Conservation (phyloP, 2,329 filamentous ascomycete species). For the Mycosphaerelloides madeirae region DNA sequence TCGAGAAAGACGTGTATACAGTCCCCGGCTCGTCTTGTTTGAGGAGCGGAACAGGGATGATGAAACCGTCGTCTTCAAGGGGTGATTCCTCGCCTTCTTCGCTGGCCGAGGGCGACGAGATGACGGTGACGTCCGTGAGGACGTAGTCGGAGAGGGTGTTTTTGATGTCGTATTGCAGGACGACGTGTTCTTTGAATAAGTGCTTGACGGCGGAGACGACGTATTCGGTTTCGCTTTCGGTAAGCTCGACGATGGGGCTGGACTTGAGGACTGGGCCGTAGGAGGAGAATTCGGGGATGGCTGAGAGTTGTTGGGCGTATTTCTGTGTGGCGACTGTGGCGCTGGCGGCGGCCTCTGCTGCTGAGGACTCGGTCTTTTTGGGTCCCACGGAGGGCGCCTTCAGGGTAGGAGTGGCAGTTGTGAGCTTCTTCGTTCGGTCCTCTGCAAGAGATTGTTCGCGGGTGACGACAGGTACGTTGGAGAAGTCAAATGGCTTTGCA, state of each 20-base stretch:
- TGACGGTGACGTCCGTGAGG: constrained; percentile 80
- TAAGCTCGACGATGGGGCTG: constrained; percentile 78
- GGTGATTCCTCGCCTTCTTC: constrained; percentile 82
- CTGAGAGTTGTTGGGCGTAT: constrained; percentile 79
- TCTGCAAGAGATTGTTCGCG: constrained; percentile 94
- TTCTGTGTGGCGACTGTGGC: constrained; percentile 79
- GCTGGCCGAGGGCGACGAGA: constrained; percentile 73
- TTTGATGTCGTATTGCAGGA: constrained; percentile 95
- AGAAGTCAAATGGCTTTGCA: constrained; percentile 79
- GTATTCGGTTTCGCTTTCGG: constrained; percentile 96
- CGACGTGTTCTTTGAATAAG: constrained; percentile 94
- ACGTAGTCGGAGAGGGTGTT: constrained; percentile 92
- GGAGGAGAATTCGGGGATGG: constrained; percentile 83
- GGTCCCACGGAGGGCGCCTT: constrained; percentile 83
- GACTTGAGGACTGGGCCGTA: constrained; percentile 93
- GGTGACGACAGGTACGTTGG: constrained; percentile 85
- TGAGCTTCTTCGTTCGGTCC: constrained; percentile 95
- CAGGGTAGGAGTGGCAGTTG: constrained; percentile 82
- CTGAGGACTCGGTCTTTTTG: constrained; percentile 66
- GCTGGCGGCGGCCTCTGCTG: constrained; percentile 66
- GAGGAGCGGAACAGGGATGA: constrained; percentile 81
- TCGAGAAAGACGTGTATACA: constrained; percentile 92
- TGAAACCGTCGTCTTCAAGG: constrained; percentile 73
- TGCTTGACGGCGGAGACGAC: constrained; percentile 93
- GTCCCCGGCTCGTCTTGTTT: constrained; percentile 82